Conservation (phyloP, 192 early-diverging fungal genomes). For the Funneliformis geosporum region DNA sequence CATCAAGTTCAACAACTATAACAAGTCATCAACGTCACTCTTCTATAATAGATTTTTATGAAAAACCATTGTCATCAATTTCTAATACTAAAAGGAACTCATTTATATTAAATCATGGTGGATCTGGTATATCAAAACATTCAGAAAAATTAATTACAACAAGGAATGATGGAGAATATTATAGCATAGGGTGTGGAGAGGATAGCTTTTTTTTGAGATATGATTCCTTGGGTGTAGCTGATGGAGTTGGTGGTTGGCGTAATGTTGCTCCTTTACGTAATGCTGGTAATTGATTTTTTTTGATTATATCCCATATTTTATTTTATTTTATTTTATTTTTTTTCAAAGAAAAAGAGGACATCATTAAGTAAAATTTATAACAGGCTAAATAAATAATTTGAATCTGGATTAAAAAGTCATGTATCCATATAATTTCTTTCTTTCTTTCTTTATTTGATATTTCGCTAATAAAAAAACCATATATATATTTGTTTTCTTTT, state of each 20-base stretch:
- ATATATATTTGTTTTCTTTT: not conserved
- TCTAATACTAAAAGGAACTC: conserved; percentile 30
- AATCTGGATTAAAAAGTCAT: not conserved
- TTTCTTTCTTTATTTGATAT: not conserved
- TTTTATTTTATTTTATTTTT: no score
- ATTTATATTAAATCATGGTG: conserved; percentile 50
- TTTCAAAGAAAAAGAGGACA: no score
- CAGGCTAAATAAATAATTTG: no score
- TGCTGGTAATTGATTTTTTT: conserved; percentile 18
- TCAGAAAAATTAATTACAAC: conserved; percentile 37
- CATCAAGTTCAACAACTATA: not conserved
- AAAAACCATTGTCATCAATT: no score
- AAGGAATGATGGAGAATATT: conserved; percentile 54
- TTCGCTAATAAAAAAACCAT: not conserved
- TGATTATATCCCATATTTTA: not conserved
- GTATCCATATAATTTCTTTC: not conserved
- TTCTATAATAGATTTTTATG: not conserved
- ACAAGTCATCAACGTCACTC: not conserved
- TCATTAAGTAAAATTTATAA: no score
- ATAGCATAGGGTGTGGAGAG: conserved; percentile 79
- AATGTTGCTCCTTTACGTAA: not conserved
- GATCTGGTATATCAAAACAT: conserved; percentile 54
- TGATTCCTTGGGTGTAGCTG: conserved; percentile 90
- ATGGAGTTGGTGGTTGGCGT: conserved; percentile 95
- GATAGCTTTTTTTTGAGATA: conserved; percentile 89